These are phyloP conservation scores for Pueraria montana DNA, from an alignment of 306 rosid genomes.

Conservation along the genomic window DNA sequence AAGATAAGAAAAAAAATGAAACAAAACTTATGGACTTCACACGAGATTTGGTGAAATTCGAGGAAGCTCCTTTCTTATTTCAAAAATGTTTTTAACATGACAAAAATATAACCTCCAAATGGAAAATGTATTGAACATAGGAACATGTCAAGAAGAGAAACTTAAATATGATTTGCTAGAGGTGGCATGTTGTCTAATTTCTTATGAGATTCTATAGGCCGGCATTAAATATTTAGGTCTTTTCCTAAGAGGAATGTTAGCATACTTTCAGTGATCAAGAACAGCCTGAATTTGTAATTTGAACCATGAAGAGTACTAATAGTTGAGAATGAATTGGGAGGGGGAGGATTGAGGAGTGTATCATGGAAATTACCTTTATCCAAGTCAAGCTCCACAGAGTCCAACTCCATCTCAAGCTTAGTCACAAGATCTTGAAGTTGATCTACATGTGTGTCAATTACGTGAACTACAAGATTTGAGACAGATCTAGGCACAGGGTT, in stretches of 20 bases:
- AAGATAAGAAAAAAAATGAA: neutral
- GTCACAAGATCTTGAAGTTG: conserved; percentile 95
- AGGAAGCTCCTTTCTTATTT: no score
- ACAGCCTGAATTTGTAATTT: neutral
- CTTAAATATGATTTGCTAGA: conserved; percentile 21
- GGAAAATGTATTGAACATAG: no score
- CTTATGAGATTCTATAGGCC: neutral
- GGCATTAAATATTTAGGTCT: neutral
- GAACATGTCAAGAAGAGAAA: conserved; percentile 28
- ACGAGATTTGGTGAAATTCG: no score
- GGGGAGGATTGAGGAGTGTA: neutral
- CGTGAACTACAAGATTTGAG: conserved; percentile 88
- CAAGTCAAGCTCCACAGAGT: conserved; percentile 85
- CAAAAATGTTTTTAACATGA: no score
- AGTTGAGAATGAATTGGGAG: neutral
- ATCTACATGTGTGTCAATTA: conserved; percentile 92
- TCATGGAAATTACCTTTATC: conserved; percentile 74
- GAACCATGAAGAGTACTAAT: conserved; percentile 9
- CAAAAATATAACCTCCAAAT: no score
- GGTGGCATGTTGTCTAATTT: conserved; percentile 8
- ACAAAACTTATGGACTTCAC: no score
- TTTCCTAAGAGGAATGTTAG: neutral
- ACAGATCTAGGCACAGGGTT: conserved; percentile 90
- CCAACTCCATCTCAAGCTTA: conserved; percentile 94
- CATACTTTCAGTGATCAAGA: conserved; percentile 25